These are phyloP conservation scores for Penicillium sp. DNA, from an alignment of 2,329 filamentous ascomycete species.

Conservation along the genomic window DNA sequence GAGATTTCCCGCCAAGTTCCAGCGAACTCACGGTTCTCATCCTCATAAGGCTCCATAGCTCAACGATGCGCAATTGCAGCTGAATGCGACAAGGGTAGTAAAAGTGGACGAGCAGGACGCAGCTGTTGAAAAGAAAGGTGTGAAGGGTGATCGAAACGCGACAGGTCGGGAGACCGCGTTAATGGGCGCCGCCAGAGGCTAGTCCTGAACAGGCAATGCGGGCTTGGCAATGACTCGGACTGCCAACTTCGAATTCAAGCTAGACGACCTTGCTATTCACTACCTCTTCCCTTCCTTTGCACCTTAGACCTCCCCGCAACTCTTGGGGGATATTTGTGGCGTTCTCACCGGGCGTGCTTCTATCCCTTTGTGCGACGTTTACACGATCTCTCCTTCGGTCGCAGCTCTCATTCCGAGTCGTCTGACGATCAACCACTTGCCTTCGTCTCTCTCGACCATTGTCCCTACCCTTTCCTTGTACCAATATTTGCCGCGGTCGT, in stretches of 20 bases:
- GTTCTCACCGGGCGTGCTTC: neutral
- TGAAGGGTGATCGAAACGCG: constrained; percentile 15
- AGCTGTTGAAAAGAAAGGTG: constrained; percentile 4
- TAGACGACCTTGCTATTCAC: neutral
- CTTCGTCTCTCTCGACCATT: neutral
- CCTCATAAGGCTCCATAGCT: constrained; percentile 38
- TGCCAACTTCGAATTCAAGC: neutral
- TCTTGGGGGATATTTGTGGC: neutral
- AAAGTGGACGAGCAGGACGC: neutral
- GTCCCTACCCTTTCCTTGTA: constrained; percentile 8
- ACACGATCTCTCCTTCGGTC: constrained; percentile 6
- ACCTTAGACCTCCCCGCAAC: neutral
- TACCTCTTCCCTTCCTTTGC: neutral
- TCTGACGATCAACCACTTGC: constrained; percentile 1
- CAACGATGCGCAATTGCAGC: neutral
- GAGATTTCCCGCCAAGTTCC: constrained; percentile 15
- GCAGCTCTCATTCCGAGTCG: constrained; percentile 3
- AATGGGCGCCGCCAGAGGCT: constrained; percentile 30
- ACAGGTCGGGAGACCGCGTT: constrained; percentile 31
- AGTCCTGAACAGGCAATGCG: constrained; percentile 17
- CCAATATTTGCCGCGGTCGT: constrained; percentile 3
- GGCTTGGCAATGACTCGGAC: constrained; percentile 25
- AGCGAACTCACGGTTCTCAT: constrained; percentile 25
- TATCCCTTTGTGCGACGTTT: neutral
- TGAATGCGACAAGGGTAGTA: constrained; percentile 1